Evolutionary conservation across 1,284 basidiomycete genomes (phyloP).

Genomic region (Trametes sp.): DNA sequence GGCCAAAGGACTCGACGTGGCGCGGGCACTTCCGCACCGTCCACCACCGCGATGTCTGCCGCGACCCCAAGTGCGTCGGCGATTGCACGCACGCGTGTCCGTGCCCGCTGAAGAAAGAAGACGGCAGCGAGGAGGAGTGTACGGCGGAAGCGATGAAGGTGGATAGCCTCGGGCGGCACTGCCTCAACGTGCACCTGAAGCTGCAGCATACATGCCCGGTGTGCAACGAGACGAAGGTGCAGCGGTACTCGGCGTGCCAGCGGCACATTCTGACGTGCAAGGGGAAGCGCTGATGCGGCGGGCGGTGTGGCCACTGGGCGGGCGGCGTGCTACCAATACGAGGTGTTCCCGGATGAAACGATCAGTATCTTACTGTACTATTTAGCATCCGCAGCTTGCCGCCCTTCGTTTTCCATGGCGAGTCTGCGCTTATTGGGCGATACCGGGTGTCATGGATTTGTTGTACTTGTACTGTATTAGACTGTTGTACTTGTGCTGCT

Average conservation of each 20-base stretch:
- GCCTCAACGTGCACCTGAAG: background rate
- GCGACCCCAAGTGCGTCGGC: background rate
- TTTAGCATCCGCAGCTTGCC: too few relatives aligned
- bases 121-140: background rate
- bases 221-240: background rate
- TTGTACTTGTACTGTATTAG: too few relatives aligned
- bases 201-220: background rate
- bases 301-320: too few relatives aligned
- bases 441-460: too few relatives aligned
- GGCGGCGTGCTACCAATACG: too few relatives aligned
- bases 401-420: too few relatives aligned
- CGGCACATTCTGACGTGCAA: background rate
- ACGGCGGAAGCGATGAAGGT: background rate
- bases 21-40: conserved; percentile 23
- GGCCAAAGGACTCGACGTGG: conserved; percentile 21
- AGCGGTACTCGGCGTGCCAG: background rate
- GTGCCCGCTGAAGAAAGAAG: too few relatives aligned
- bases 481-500: too few relatives aligned
- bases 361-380: too few relatives aligned
- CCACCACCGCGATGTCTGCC: conserved; percentile 26
- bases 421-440: too few relatives aligned
- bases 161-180: background rate
- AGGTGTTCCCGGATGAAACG: too few relatives aligned
- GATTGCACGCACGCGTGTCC: background rate
- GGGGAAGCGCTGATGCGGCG: too few relatives aligned